Conservation (phyloP, 345 rosid species). For the Noccaea bulbosa region DNA sequence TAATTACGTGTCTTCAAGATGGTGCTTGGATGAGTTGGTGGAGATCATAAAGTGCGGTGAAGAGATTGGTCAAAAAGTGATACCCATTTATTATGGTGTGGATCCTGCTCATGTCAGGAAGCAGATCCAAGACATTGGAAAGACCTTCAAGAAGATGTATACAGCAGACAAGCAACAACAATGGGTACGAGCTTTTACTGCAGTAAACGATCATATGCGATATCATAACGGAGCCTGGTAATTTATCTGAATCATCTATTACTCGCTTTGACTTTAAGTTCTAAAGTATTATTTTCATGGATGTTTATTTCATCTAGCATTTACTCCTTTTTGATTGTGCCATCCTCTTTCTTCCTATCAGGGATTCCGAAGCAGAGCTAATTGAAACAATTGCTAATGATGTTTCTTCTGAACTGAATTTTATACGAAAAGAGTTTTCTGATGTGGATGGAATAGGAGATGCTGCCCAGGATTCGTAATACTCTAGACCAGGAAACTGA, state of each 20-base stretch:
- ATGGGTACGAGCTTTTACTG: background rate
- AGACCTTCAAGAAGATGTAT: background rate
- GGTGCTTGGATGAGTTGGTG: conserved; percentile 17
- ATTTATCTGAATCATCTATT: background rate
- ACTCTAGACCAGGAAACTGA: background rate
- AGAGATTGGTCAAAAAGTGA: conserved; percentile 13
- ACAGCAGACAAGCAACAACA: background rate
- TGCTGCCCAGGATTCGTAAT: too few species aligned
- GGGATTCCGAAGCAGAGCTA: conserved; percentile 1
- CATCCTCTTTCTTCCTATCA: conserved; percentile 1
- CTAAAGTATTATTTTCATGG: background rate
- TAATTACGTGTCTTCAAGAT: background rate
- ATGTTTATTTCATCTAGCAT: too few species aligned
- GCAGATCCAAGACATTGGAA: conserved; percentile 1
- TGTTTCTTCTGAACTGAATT: conserved; percentile 8
- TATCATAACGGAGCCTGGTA: too few species aligned
- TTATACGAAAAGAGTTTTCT: background rate
- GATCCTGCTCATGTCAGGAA: background rate
- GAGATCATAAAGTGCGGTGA: conserved; percentile 5
- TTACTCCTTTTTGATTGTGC: background rate
- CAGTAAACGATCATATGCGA: too few species aligned
- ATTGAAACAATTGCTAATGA: background rate
- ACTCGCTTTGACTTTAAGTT: background rate
- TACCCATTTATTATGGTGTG: conserved; percentile 8
- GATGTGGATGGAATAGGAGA: too few species aligned